Evolutionary conservation across 371 early-diverging fungal species (phyloP).

Genomic region (Actinomortierella ambigua): DNA sequence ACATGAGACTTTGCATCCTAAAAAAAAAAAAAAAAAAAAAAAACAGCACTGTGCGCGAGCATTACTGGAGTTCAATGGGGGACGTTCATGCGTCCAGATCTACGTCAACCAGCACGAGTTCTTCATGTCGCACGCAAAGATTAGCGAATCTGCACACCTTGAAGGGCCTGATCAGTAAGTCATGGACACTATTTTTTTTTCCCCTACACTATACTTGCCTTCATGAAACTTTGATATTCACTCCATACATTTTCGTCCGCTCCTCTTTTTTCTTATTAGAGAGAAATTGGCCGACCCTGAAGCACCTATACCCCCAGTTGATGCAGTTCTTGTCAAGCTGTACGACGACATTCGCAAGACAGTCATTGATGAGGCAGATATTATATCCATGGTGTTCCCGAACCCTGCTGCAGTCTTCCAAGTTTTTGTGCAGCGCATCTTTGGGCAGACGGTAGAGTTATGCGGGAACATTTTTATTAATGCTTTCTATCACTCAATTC

Average conservation of each 20-base stretch:
- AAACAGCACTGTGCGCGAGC: constrained; percentile 81
- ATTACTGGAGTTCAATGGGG: constrained; percentile 94
- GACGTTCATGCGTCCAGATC: constrained; percentile 89
- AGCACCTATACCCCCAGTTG: constrained; percentile 70
- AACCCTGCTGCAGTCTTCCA: constrained; percentile 90
- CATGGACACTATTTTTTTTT: not conserved
- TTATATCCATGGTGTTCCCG: constrained; percentile 93
- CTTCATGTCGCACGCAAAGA: constrained; percentile 83
- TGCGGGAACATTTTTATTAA: not conserved
- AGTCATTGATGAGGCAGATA: constrained; percentile 84
- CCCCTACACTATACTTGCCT: not conserved
- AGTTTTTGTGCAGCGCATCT: constrained; percentile 91
- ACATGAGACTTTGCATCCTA: no score
- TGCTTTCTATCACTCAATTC: no score
- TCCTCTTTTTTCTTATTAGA: constrained; percentile 4
- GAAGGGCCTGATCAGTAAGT: constrained; percentile 42
- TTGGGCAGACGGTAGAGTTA: constrained; percentile 87
- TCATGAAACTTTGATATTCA: not conserved
- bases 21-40: no score
- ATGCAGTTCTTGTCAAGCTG: constrained; percentile 77
- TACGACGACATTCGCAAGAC: constrained; percentile 85
- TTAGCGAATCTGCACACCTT: constrained; percentile 52
- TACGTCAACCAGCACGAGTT: constrained; percentile 97
- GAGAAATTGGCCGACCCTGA: constrained; percentile 55
- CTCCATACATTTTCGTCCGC: constrained; percentile 4